Conservation (phyloP, 257 asterid genomes). For the Marsdenia floribunda region DNA sequence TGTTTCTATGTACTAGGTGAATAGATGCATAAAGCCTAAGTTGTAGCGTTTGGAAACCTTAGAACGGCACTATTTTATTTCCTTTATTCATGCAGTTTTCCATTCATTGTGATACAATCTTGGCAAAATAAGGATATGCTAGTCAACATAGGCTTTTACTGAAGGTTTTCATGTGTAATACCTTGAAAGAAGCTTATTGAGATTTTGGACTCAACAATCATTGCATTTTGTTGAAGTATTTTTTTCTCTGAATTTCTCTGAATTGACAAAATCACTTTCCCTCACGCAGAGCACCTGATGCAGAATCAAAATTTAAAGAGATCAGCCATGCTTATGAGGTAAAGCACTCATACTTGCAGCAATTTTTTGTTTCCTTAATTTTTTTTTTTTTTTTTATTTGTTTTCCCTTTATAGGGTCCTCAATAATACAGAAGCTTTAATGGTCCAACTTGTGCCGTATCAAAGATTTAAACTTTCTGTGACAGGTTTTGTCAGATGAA, state of each 20-base stretch:
- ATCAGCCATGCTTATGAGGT: conserved; percentile 99
- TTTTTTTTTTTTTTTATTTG: neutral
- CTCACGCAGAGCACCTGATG: conserved; percentile 70
- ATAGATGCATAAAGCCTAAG: neutral
- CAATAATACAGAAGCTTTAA: conserved; percentile 1
- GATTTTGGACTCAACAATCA: neutral
- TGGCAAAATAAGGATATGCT: neutral
- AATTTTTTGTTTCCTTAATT: neutral
- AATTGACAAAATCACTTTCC: conserved; percentile 2
- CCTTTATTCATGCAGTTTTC: neutral
- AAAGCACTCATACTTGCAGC: conserved; percentile 17
- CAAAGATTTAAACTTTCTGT: conserved; percentile 14
- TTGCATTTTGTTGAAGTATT: neutral
- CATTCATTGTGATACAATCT: neutral
- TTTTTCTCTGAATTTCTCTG: neutral
- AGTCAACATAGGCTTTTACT: neutral
- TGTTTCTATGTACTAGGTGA: neutral
- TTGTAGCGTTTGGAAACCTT: neutral
- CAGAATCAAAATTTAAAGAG: conserved; percentile 95
- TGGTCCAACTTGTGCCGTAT: conserved; percentile 6
- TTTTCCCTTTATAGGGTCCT: neutral
- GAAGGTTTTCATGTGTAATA: neutral
- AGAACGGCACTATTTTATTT: neutral
- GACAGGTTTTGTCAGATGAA: conserved; percentile 88
- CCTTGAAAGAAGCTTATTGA: neutral